Conservation (phyloP, 2,329 filamentous ascomycete species). For the Eutypa lata region DNA sequence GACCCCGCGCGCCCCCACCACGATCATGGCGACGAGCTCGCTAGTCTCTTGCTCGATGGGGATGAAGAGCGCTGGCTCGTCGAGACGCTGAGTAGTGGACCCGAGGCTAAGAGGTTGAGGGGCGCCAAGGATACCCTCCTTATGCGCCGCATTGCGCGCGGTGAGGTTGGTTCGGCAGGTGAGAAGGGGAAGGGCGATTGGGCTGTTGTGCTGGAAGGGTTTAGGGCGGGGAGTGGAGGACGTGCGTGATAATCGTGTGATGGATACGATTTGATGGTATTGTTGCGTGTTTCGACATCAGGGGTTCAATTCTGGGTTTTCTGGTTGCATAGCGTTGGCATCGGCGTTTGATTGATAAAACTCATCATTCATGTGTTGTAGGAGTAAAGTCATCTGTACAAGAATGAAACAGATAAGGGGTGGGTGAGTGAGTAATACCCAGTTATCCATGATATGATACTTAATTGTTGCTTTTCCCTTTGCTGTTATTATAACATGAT, state of each 20-base stretch:
- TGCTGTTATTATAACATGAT: too few species aligned
- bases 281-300: constrained; percentile 28
- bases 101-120: constrained; percentile 61
- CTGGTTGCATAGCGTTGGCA: constrained; percentile 29
- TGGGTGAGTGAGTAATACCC: too few species aligned
- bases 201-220: constrained; percentile 49
- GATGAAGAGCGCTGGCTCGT: constrained; percentile 74
- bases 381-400: not conserved
- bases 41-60: constrained; percentile 67
- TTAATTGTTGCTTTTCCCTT: too few species aligned
- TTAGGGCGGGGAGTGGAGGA: constrained; percentile 42
- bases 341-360: constrained; percentile 16
- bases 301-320: too few species aligned
- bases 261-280: constrained; percentile 6
- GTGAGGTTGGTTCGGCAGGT: constrained; percentile 46
- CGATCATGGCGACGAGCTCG: constrained; percentile 64
- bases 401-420: too few species aligned
- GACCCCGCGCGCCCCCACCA: constrained; percentile 27
- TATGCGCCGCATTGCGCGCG: constrained; percentile 69
- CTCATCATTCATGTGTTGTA: not conserved
- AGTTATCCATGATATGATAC: too few species aligned
- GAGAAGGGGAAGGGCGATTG: constrained; percentile 43
- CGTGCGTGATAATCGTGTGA: constrained; percentile 10
- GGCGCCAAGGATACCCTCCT: constrained; percentile 71
- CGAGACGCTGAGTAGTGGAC: constrained; percentile 60